Percentiles rank a stretch among this genome's conserved stretches.
These are phyloP conservation scores for Cornus controversa DNA, from an alignment of 148 eudicot genomes.

Conservation along the genomic window DNA sequence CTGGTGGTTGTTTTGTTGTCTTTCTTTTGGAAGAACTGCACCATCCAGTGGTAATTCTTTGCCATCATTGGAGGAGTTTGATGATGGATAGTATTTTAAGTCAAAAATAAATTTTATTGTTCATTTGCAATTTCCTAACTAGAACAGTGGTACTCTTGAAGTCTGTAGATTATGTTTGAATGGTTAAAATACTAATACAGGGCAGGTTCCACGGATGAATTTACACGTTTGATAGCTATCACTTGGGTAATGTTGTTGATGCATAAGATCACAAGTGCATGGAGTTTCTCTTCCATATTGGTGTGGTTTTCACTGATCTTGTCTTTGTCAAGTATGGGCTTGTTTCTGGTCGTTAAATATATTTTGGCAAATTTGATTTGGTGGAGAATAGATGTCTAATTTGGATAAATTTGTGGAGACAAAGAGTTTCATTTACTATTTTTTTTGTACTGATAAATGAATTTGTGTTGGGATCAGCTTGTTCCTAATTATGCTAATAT, in stretches of 20 bases:
- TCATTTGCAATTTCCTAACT: conserved; percentile 31
- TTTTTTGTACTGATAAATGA: conserved; percentile 76
- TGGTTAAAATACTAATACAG: conserved; percentile 96
- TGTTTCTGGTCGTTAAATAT: background rate
- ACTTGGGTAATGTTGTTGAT: conserved; percentile 71
- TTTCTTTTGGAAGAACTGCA: background rate
- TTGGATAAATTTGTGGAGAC: conserved; percentile 2
- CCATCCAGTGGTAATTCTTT: background rate
- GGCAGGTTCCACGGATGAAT: conserved; percentile 86
- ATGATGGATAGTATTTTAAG: too few relatives aligned
- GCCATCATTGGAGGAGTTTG: background rate
- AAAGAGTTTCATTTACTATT: background rate
- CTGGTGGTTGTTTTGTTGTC: background rate
- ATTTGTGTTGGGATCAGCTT: conserved; percentile 95
- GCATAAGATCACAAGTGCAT: background rate
- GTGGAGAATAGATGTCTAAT: conserved; percentile 1
- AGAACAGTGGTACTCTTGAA: conserved; percentile 41
- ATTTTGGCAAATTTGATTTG: background rate
- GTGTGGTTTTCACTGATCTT: conserved; percentile 10
- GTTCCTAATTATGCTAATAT: conserved; percentile 96
- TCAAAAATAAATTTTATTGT: too few relatives aligned
- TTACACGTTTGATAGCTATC: conserved; percentile 91
- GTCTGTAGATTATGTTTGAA: conserved; percentile 99
- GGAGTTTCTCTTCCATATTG: background rate
- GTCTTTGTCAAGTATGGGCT: background rate